Percentiles rank a stretch among this genome's conserved stretches.
Evolutionary conservation across 225 moss, liverwort and hornwort genomes (phyloP).

Genomic region (Pseudisothecium myosuroides): DNA sequence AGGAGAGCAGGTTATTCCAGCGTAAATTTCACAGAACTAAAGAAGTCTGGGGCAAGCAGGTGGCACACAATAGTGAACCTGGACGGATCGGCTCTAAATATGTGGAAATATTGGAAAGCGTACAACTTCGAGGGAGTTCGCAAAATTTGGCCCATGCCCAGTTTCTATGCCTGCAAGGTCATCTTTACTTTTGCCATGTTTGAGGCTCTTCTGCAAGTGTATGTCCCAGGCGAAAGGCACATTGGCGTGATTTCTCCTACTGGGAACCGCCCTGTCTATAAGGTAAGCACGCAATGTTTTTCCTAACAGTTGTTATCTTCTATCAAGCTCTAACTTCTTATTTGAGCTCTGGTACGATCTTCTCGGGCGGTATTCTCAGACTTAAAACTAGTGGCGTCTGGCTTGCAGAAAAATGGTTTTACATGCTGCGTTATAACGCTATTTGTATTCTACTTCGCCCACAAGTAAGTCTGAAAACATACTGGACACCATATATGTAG

Average conservation of each 20-base stretch:
- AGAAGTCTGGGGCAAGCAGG: constrained; percentile 18
- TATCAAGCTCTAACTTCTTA: background rate
- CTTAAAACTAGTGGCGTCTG: background rate
- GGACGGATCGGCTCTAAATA: constrained; percentile 64
- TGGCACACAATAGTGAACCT: constrained; percentile 73
- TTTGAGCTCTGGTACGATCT: background rate
- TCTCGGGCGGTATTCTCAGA: background rate
- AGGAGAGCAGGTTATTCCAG: background rate
- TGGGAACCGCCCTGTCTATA: constrained; percentile 70
- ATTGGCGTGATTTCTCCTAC: constrained; percentile 65
- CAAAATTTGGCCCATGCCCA: constrained; percentile 63
- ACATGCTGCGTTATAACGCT: constrained; percentile 58
- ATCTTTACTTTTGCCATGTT: constrained; percentile 47
- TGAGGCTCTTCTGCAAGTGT: constrained; percentile 67
- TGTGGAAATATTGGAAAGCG: constrained; percentile 33
- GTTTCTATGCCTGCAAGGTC: constrained; percentile 38
- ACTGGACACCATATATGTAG: background rate
- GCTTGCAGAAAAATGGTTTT: constrained; percentile 72
- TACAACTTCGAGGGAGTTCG: constrained; percentile 39
- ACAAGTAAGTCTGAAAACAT: constrained; percentile 41
- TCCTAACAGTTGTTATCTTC: too few species aligned
- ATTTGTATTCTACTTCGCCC: constrained; percentile 49
- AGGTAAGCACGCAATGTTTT: constrained; percentile 16
- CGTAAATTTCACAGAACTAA: background rate
- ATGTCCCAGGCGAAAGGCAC: constrained; percentile 61